Evolutionary conservation across 352 stramenopile genomes (phyloP).

Genomic region (Phytophthora sojae): DNA sequence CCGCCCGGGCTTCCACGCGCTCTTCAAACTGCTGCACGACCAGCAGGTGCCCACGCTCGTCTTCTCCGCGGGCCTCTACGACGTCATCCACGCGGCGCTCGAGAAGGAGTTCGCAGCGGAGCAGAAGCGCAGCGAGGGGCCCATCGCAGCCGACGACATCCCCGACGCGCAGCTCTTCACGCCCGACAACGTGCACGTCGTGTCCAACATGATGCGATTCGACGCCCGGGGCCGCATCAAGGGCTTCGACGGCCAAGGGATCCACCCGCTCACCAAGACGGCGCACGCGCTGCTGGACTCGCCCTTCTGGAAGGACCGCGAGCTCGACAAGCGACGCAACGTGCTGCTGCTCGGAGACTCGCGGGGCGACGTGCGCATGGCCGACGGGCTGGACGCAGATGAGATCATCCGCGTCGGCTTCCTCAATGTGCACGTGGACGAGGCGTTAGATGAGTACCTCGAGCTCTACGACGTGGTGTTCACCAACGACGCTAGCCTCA

Average conservation of each 20-base stretch:
- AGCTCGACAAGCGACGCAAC: slow-evolving; percentile 63
- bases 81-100: slow-evolving; percentile 63
- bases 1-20: slow-evolving; percentile 52
- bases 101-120: slow-evolving; percentile 50
- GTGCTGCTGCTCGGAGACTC: slow-evolving; percentile 78
- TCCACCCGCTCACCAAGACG: slow-evolving; percentile 86
- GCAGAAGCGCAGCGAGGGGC: slow-evolving; percentile 13
- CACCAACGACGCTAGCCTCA: slow-evolving; percentile 62
- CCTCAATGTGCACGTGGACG: slow-evolving; percentile 69
- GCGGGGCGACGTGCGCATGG: slow-evolving; percentile 64
- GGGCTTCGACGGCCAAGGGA: slow-evolving; percentile 69
- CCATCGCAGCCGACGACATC: not conserved
- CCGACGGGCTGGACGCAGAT: slow-evolving; percentile 59
- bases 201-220: slow-evolving; percentile 85
- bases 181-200: slow-evolving; percentile 70
- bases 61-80: slow-evolving; percentile 67
- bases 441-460: slow-evolving; percentile 66
- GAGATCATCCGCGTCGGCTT: slow-evolving; percentile 77
- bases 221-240: slow-evolving; percentile 48
- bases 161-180: slow-evolving; percentile 9
- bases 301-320: slow-evolving; percentile 63
- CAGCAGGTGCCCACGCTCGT: slow-evolving; percentile 61
- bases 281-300: slow-evolving; percentile 67
- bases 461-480: slow-evolving; percentile 65
- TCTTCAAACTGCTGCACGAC: slow-evolving; percentile 50